phyloP scores from a whole-genome alignment of 306 rosid species.

The Quercus agrifolia region DNA sequence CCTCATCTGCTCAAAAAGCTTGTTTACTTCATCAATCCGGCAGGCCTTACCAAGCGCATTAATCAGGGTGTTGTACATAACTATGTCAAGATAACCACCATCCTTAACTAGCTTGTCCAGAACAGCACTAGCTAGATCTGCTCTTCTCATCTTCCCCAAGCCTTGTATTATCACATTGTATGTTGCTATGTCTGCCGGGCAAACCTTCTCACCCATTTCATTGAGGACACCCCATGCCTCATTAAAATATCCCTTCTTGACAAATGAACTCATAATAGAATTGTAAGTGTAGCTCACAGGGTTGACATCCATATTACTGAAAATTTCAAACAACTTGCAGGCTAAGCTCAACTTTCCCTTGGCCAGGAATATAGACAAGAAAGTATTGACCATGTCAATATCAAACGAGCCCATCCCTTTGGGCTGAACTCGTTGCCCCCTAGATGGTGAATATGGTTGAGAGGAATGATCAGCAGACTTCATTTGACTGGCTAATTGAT shows the following conservation, averaged over 20 bases:
- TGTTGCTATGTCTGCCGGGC: slow-evolving; percentile 81
- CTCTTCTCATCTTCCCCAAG: slow-evolving; percentile 90
- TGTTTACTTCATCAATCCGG: slow-evolving; percentile 66
- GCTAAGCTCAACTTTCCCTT: slow-evolving; percentile 86
- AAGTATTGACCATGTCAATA: slow-evolving; percentile 82
- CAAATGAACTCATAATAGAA: slow-evolving; percentile 86
- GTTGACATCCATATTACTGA: slow-evolving; percentile 60
- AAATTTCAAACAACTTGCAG: slow-evolving; percentile 87
- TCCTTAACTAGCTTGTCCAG: slow-evolving; percentile 71
- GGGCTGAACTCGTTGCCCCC: slow-evolving; percentile 64
- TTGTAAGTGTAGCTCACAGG: slow-evolving; percentile 79
- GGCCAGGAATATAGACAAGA: slow-evolving; percentile 76
- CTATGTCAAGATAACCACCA: slow-evolving; percentile 90
- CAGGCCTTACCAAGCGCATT: slow-evolving; percentile 88
- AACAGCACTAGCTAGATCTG: slow-evolving; percentile 84
- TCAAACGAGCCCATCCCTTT: slow-evolving; percentile 58
- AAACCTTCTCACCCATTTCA: slow-evolving; percentile 76
- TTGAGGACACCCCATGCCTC: slow-evolving; percentile 71
- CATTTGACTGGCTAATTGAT: slow-evolving; percentile 56
- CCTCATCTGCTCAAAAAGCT: slow-evolving; percentile 79
- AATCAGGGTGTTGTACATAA: slow-evolving; percentile 89
- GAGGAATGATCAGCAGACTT: slow-evolving; percentile 31
- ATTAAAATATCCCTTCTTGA: slow-evolving; percentile 80
- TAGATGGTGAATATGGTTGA: slow-evolving; percentile 39
- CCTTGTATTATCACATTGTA: slow-evolving; percentile 92